Evolutionary conservation across 441 rosid species (phyloP).

Genomic region (Dalechampia spathulata): DNA sequence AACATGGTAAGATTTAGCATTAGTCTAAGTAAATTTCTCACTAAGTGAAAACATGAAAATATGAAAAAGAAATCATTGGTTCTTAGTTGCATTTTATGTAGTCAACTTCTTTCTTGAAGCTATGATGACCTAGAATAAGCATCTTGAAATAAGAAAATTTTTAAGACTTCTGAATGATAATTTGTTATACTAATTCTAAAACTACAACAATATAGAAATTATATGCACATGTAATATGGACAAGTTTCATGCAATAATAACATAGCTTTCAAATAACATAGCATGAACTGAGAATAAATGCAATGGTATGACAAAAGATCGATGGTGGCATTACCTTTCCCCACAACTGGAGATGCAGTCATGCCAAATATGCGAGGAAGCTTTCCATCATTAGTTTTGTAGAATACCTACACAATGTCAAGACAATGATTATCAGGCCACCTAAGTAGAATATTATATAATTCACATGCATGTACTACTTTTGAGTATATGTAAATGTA

Average conservation of each 20-base stretch:
- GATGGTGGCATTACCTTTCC: constrained; percentile 59
- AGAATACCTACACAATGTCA: constrained; percentile 55
- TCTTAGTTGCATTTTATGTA: too few relatives aligned
- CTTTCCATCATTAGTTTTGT: constrained; percentile 40
- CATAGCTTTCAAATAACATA: too few relatives aligned
- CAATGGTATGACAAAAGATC: background rate
- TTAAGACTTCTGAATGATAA: background rate
- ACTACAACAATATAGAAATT: background rate
- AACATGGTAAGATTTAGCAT: too few relatives aligned
- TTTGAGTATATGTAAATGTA: constrained; percentile 5
- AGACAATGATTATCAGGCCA: constrained; percentile 16
- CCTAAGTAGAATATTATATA: background rate
- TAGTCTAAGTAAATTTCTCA: too few relatives aligned
- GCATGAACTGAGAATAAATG: background rate
- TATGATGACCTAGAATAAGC: too few relatives aligned
- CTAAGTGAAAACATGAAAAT: too few relatives aligned
- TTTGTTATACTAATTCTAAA: background rate
- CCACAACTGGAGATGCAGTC: constrained; percentile 97
- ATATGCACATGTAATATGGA: background rate
- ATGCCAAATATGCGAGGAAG: constrained; percentile 92
- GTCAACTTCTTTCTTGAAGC: too few relatives aligned
- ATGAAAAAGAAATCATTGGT: too few relatives aligned
- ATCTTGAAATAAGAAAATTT: too few relatives aligned
- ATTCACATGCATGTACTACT: background rate
- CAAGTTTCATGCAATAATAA: background rate